Base-by-base conservation (phyloP, 2,329 filamentous ascomycete genomes). In the Xylariales sp. region DNA sequence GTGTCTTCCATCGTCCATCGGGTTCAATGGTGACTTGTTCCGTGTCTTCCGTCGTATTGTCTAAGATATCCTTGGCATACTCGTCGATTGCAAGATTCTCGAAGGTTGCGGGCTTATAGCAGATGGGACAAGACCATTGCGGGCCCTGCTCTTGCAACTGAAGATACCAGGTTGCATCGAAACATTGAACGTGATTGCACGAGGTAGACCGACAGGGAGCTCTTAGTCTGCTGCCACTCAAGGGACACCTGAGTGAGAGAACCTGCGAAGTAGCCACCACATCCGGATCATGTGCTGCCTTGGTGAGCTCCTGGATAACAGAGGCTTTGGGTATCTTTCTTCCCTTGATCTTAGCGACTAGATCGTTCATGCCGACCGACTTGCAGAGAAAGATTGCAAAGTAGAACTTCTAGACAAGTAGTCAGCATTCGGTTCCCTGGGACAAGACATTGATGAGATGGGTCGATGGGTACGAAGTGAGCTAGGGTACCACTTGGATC, bases 111-210 rank as follows among this genome's bases (percentile, higher is more conserved):
- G 78, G 66, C 56, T 90, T 94, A 63, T 84, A 91, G 69, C 93
- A 98, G 16, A 96, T 84, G 1, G 93, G 93, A 56, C 93, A 98
- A n/a, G 82, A 74, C 93, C 93, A 98, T 14, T 93, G 94, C 0
- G 93, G 93, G 0, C 88, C 91, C 68, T 98, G 93, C 60, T 97
- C 89, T 60, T 97, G 91, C 20, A 98, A 68, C 54, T 95, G 88
- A 15, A 98, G 73, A 59, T 96, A 98, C 2, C 88, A 94, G 3
- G 80, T 84, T 3, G 86, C 91, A 61, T 98, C 93, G 53, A 97
- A 98, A 60, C 93, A 98, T 58, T 95, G 88, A 19, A 93, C 86
- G 61, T 98, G 93, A 3, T 79, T 84, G 66, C 93, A 98, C 24
- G 82, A 66, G 3, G 80, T 74, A 4, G 87, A 87, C 24, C 93